A percentile compares a stretch with the other conserved stretches of the same genome.
Conservation (phyloP, 495 filamentous ascomycete species). For the Penicillium malachiteum region DNA sequence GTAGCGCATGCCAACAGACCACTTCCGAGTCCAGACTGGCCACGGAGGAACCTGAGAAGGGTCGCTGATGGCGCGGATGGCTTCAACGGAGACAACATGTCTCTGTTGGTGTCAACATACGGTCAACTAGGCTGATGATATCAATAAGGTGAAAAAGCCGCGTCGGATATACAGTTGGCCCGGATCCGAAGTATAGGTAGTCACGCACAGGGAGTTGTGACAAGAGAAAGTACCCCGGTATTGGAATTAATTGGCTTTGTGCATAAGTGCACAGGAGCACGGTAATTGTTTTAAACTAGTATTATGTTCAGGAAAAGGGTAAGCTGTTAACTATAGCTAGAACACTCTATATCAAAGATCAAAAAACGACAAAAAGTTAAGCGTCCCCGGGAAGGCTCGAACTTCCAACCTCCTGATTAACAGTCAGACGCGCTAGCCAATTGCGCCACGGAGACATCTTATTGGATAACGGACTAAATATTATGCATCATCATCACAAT, state of each 20-base stretch:
- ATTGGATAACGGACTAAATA: background rate
- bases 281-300: no score
- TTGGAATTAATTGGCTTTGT: no score
- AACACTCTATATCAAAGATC: no score
- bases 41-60: constrained; percentile 61
- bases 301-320: no score
- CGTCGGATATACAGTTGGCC: constrained; percentile 23
- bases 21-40: constrained; percentile 57
- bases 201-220: no score
- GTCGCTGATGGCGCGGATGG: constrained; percentile 55
- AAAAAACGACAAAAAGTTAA: constrained; percentile 2
- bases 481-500: no score
- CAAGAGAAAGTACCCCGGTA: no score
- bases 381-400: constrained; percentile 46
- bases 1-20: constrained; percentile 35
- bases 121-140: constrained; percentile 14
- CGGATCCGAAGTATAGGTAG: constrained; percentile 9
- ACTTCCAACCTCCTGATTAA: constrained; percentile 53
- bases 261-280: no score
- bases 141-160: constrained; percentile 28
- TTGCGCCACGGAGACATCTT: constrained; percentile 8
- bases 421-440: constrained; percentile 22
- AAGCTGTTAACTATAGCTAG: no score
- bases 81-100: constrained; percentile 43
- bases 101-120: constrained; percentile 18